phyloP scores from a whole-genome alignment of 345 rosid genomes.

The Eucalyptus pumila region DNA sequence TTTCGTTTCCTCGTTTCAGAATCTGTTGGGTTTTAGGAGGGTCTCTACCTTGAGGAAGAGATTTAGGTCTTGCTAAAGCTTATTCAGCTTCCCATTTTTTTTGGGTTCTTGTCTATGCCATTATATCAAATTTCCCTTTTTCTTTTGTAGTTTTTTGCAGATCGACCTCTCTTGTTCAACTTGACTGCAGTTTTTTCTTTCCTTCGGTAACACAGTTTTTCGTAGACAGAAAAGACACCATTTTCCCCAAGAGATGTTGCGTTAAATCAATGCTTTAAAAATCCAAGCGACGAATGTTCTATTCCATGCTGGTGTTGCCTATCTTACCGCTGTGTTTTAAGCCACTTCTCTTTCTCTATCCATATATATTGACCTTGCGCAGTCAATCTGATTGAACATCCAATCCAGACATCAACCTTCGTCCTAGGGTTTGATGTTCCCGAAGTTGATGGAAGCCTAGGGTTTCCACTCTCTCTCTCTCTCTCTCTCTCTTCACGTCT shows the following conservation, averaged over 20 bases:
- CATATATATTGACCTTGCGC: not conserved
- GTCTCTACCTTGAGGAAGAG: not conserved
- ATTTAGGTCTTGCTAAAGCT: not conserved
- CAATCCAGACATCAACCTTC: not conserved
- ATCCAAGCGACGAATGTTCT: not conserved
- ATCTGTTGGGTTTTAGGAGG: not conserved
- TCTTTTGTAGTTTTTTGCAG: not conserved
- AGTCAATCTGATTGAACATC: not conserved
- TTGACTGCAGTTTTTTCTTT: not conserved
- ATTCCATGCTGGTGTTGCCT: not conserved
- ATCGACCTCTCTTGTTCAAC: not conserved
- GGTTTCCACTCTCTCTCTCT: not conserved
- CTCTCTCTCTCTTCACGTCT: not conserved
- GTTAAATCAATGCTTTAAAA: not conserved
- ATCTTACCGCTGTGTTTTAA: not conserved
- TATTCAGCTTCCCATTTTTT: not conserved
- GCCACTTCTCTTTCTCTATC: not conserved
- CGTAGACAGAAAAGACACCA: not conserved
- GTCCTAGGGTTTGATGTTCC: not conserved
- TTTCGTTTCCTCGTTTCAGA: not conserved
- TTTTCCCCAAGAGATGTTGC: not conserved
- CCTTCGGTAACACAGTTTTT: not conserved
- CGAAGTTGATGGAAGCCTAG: not conserved
- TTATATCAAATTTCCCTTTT: not conserved
- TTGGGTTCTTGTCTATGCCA: not conserved